phyloP scores from a whole-genome alignment of 1,139 yeast genomes.

The Candida frijolesensis region DNA sequence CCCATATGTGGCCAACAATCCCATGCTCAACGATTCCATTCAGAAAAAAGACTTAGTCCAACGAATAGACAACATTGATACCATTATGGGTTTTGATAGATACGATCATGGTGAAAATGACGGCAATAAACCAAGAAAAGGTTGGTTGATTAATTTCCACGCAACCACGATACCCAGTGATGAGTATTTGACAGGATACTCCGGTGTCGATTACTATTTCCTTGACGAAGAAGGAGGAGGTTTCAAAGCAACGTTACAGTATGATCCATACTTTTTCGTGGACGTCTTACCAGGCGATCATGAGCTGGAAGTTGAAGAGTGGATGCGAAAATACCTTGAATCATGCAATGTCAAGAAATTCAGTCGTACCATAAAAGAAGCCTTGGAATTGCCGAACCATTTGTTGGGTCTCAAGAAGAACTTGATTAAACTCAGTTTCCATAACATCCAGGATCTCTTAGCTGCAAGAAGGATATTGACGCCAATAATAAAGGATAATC shows the following conservation, averaged over 20 bases:
- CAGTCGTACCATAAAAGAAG: slow-evolving; percentile 67
- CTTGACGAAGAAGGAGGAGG: slow-evolving; percentile 98
- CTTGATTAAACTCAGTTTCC: slow-evolving; percentile 69
- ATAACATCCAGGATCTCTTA: slow-evolving; percentile 72
- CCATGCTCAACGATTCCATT: slow-evolving; percentile 44
- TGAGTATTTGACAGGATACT: slow-evolving; percentile 60
- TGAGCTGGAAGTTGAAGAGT: slow-evolving; percentile 76
- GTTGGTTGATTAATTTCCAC: slow-evolving; percentile 93
- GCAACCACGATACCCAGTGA: slow-evolving; percentile 61
- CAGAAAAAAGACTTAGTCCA: slow-evolving; percentile 46
- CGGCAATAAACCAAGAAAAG: slow-evolving; percentile 59
- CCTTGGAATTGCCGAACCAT: slow-evolving; percentile 80
- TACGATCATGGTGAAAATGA: slow-evolving; percentile 62
- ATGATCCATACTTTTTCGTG: slow-evolving; percentile 88
- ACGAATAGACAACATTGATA: slow-evolving; percentile 66
- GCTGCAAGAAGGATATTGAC: slow-evolving; percentile 68
- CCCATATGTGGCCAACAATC: slow-evolving; percentile 34
- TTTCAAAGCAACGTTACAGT: slow-evolving; percentile 81
- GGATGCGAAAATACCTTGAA: slow-evolving; percentile 69
- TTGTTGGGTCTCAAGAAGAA: slow-evolving; percentile 72
- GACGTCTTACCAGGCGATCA: slow-evolving; percentile 66
- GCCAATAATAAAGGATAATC: slow-evolving; percentile 75
- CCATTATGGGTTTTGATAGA: slow-evolving; percentile 82
- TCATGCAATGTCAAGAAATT: slow-evolving; percentile 55
- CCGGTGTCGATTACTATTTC: slow-evolving; percentile 94